Evolutionary conservation across 352 stramenopile species (phyloP).

Genomic region (Phytopythium chamaehyphon): DNA sequence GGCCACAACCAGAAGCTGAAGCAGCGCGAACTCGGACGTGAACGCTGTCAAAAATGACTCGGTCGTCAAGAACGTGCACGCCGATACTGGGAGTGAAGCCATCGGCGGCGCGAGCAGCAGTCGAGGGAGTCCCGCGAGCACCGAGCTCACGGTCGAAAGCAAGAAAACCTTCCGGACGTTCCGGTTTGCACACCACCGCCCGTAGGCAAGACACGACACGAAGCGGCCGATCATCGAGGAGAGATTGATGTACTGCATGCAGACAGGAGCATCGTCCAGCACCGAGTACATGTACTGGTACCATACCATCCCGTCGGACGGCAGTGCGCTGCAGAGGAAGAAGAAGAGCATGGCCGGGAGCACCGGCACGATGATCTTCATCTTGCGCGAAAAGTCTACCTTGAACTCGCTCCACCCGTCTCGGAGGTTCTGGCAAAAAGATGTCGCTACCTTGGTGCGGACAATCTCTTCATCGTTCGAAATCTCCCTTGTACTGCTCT

Average conservation of each 20-base stretch:
- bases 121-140: constrained; percentile 56
- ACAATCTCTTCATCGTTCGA: no score
- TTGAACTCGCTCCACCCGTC: constrained; percentile 47
- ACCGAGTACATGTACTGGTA: constrained; percentile 81
- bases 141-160: constrained; percentile 63
- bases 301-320: constrained; percentile 61
- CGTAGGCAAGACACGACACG: constrained; percentile 72
- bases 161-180: constrained; percentile 74
- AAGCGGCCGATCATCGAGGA: constrained; percentile 67
- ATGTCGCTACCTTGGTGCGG: constrained; percentile 5
- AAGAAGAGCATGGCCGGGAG: constrained; percentile 79
- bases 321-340: constrained; percentile 72
- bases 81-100: constrained; percentile 43
- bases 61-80: constrained; percentile 59
- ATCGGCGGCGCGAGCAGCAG: constrained; percentile 60
- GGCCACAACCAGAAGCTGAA: constrained; percentile 79
- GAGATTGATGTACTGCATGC: constrained; percentile 68
- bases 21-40: constrained; percentile 72
- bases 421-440: constrained; percentile 11
- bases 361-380: constrained; percentile 43
- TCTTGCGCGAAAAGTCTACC: constrained; percentile 35
- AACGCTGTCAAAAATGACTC: constrained; percentile 81
- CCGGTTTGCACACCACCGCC: constrained; percentile 52
- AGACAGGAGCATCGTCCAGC: constrained; percentile 51
- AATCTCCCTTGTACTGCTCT: background rate